Base-by-base conservation (phyloP, 2,329 filamentous ascomycete species). In the Rhinocladiella similis region DNA sequence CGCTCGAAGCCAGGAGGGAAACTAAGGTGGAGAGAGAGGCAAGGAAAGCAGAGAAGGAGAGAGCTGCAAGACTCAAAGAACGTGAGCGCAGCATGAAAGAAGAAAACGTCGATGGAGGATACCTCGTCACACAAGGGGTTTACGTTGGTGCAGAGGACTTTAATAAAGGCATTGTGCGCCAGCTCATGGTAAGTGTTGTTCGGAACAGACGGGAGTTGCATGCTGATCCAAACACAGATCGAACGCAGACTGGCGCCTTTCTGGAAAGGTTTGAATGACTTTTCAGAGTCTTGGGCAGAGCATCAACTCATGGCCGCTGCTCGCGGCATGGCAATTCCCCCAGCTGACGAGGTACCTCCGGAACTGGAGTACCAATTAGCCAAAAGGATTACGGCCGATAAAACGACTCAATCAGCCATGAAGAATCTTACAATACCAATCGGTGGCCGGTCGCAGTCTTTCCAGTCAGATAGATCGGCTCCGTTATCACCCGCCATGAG, bases 121-220 rank as follows among this genome's bases (percentile, higher is more conserved):
- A 87, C 75, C 77, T 99, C 47, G 94, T 99, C 29, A 99, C 94
- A 0, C 84, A 96, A 69, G 94, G 94, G 35, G 90, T 92, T 48
- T 99, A 99, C 69, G 93, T 90, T 19, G 92, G 93, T 0, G 78
- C 85, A 0, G 94, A 99, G 73, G 94, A 99, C 73, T 99, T 93
- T 71, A 96, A 85, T 78, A 97, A 97, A 73, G 77, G 83, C 16
- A 79, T 90, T 47, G 93, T 97, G 54, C 85, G 94, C 64, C 92
- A 96, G 71, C 77, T 99, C 53, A 93, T 94, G 87, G 91, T 96
- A 81, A 68, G 76, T 67, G 27, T 22, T 33, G 33, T 18, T 19
- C 41, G 19, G 19, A 20, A n/a, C 68, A 97, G 93, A 91, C 10
- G 42, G 20, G 6, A 12, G 7, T n/a, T 27, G 19, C 25, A 27